These are phyloP conservation scores for Leishmania amazonensis DNA, from an alignment of 208 protist genomes.

Conservation along the genomic window DNA sequence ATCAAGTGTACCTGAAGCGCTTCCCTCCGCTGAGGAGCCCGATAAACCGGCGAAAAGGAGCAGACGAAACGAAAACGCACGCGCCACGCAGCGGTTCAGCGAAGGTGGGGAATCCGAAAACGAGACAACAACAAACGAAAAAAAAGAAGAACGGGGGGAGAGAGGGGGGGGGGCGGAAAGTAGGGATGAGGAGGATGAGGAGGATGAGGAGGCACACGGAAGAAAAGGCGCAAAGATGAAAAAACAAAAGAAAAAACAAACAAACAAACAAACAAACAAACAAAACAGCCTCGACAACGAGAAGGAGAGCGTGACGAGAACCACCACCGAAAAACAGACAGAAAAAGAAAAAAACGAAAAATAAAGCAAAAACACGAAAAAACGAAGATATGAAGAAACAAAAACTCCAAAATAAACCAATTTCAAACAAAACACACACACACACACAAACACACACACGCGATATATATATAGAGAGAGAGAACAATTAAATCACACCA, in stretches of 20 bases:
- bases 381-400: no score
- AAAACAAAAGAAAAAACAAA: not conserved
- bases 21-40: not conserved
- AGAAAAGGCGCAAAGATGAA: not conserved
- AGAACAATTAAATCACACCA: not conserved
- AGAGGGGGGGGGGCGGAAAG: not conserved
- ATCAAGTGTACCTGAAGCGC: not conserved
- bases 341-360: not conserved
- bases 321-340: not conserved
- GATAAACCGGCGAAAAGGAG: not conserved
- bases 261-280: not conserved
- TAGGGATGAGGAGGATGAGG: not conserved
- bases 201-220: not conserved
- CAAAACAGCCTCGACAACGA: not conserved
- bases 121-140: not conserved
- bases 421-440: not conserved
- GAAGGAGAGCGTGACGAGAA: not conserved
- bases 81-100: not conserved
- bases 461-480: not conserved
- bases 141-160: not conserved
- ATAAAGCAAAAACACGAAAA: no score
- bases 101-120: conserved; percentile 5
- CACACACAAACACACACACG: not conserved
- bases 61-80: not conserved
- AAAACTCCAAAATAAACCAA: no score